Conservation (phyloP, 139 green algal genomes). For the Volvox africanus region DNA sequence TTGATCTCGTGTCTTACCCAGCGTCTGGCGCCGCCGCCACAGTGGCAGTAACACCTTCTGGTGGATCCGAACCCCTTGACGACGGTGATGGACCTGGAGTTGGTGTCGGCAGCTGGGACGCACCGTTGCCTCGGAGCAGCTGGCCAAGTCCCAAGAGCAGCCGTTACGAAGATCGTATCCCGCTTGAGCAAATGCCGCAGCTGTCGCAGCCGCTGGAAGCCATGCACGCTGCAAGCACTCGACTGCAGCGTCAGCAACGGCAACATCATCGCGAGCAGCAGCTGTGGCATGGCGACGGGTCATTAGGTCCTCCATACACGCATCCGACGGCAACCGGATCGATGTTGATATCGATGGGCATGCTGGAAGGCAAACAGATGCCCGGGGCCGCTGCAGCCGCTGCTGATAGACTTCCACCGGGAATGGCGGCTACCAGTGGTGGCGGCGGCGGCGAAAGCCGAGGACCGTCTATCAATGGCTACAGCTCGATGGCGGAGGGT, state of each 20-base stretch:
- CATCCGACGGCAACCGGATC: not conserved
- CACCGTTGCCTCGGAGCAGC: constrained; percentile 22
- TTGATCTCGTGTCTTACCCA: not conserved
- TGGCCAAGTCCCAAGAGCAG: constrained; percentile 48
- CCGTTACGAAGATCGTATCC: not conserved
- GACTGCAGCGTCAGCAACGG: no score
- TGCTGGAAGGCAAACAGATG: not conserved
- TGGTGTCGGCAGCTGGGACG: not conserved
- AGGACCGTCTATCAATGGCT: not conserved
- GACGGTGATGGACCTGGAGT: not conserved
- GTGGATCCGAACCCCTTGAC: not conserved
- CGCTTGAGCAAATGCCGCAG: not conserved
- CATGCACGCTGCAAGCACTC: no score
- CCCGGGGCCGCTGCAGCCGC: not conserved
- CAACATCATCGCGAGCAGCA: no score
- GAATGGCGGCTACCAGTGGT: not conserved
- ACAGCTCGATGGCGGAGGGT: not conserved
- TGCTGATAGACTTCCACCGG: not conserved
- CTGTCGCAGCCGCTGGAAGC: not conserved
- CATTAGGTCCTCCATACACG: not conserved
- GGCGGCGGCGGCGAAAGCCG: not conserved
- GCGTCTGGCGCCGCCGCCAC: not conserved
- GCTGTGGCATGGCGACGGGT: no score
- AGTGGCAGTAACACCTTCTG: not conserved
- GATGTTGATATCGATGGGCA: not conserved